A percentile compares a stretch with the other conserved stretches of the same genome.
Conservation (phyloP, 2,329 filamentous ascomycete genomes). For the Calonectria leucothoes region DNA sequence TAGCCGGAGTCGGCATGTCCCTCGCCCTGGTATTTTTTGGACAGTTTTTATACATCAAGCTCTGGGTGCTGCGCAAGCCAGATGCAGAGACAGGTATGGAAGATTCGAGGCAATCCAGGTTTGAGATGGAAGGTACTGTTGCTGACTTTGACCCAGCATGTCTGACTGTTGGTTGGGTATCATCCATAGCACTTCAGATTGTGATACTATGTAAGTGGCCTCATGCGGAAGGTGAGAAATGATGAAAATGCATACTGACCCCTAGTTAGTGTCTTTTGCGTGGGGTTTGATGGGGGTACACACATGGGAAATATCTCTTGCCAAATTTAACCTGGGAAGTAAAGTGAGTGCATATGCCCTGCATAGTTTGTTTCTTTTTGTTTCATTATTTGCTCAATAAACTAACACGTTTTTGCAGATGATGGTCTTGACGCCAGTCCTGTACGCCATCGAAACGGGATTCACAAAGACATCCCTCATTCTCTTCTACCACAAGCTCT, state of each 20-base stretch:
- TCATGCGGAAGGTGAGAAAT: neutral
- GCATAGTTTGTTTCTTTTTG: constrained; percentile 9
- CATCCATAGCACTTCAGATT: constrained; percentile 32
- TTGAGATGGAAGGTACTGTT: neutral
- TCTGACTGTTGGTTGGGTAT: constrained; percentile 33
- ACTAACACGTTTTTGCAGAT: constrained; percentile 43
- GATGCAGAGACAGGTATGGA: constrained; percentile 35
- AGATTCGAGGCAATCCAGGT: neutral
- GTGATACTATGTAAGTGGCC: constrained; percentile 29
- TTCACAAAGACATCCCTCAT: constrained; percentile 52
- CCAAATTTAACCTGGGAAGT: constrained; percentile 29
- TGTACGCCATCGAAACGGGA: constrained; percentile 42
- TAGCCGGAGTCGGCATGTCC: constrained; percentile 31
- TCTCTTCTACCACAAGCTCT: constrained; percentile 52
- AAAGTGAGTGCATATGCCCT: constrained; percentile 22
- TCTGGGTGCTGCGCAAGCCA: constrained; percentile 31
- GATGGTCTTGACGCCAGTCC: constrained; percentile 33
- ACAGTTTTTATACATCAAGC: constrained; percentile 41
- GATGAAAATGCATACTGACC: neutral
- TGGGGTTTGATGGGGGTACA: constrained; percentile 42
- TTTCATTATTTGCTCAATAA: neutral
- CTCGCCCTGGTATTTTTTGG: constrained; percentile 36
- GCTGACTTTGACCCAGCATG: constrained; percentile 26
- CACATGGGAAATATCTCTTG: constrained; percentile 44
- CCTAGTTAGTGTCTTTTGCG: constrained; percentile 21